These are phyloP conservation scores for Rhodotorula babjevae DNA, from an alignment of 768 basidiomycete genomes.

Conservation along the genomic window DNA sequence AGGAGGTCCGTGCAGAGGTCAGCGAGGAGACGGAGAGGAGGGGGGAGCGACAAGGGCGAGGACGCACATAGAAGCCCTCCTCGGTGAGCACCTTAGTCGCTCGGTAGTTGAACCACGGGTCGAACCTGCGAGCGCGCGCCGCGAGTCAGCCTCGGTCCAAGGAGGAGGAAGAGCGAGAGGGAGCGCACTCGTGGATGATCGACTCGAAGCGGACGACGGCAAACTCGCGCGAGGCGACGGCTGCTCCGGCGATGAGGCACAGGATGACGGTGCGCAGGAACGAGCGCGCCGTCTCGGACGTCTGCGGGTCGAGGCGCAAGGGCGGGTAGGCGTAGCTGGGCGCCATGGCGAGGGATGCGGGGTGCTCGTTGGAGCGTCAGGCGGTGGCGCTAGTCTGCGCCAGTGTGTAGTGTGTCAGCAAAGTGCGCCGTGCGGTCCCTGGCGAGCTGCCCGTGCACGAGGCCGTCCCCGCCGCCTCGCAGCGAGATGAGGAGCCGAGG, in stretches of 20 bases:
- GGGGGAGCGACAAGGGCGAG: background rate
- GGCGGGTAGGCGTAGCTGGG: conserved; percentile 34
- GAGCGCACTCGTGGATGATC: conserved; percentile 76
- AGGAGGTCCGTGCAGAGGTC: too few species aligned
- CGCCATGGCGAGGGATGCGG: conserved; percentile 2
- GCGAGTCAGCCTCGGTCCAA: background rate
- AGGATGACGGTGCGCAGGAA: conserved; percentile 86
- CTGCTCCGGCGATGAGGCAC: conserved; percentile 69
- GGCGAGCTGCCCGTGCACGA: too few species aligned
- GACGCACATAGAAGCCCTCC: conserved; percentile 87
- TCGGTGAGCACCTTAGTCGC: conserved; percentile 85
- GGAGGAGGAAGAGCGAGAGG: too few species aligned
- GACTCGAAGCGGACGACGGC: conserved; percentile 98
- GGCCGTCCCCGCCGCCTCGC: too few species aligned
- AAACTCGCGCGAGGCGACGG: conserved; percentile 90
- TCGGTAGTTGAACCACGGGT: conserved; percentile 95
- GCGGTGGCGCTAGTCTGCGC: too few species aligned
- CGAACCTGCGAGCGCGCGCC: conserved; percentile 10
- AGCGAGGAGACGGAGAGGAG: background rate
- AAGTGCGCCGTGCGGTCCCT: too few species aligned
- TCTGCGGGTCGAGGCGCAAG: conserved; percentile 2
- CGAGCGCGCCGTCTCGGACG: conserved; percentile 49
- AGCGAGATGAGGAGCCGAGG: too few species aligned
- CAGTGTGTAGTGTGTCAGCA: too few species aligned
- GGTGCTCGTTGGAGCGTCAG: too few species aligned